Base-by-base conservation (phyloP, 2,329 filamentous ascomycete species). In the Colletotrichum incanum region DNA sequence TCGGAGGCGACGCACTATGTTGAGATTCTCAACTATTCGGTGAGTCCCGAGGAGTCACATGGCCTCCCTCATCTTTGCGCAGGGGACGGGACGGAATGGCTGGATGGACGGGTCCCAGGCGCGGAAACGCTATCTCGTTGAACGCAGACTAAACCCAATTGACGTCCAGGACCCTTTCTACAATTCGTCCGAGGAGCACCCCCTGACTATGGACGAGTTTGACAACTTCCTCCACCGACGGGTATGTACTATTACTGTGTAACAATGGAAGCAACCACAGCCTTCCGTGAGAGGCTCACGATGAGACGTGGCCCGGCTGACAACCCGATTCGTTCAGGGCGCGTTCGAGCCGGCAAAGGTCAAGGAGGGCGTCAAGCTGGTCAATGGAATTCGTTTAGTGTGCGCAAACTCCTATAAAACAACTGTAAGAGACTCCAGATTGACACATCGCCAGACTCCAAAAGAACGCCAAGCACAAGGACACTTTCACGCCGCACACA, bases 1-100 rank as follows among this genome's bases (percentile, higher is more conserved):
- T 72, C 79, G 4, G 89, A 91, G 79, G 80, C 80, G 65, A 90
- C 88, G 23, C 85, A 82, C 74, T 91, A 89, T 77, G 74, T 91
- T 31, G 87, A 91, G 78, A 88, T 90, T 47, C 84, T 89, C 76
- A 91, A 90, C 75, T 91, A 89, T 75, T 86, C 88, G 77, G 89
- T 90, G 78, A 74, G 86, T 78, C 16, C 2, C 16, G 37, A 65
- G 52, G 54, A 55, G 37, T 43, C 20, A 34, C n/a, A 49, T 8
- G n/a, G n/a, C 20, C n/a, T 49, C 23, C 14, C 47, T 41, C 20
- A 58, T 16, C 28, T 45, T 7, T 34, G 45, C 54, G 45, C 37
- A 50, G n/a, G 28, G 26, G 34, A 37, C 54, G 41, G 43, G n/a
- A 43, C 12, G 14, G 28, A 41, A 26, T 37, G 31, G 64, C 31